Evolutionary conservation across 495 filamentous ascomycete genomes (phyloP).

Genomic region (Halenospora varia): DNA sequence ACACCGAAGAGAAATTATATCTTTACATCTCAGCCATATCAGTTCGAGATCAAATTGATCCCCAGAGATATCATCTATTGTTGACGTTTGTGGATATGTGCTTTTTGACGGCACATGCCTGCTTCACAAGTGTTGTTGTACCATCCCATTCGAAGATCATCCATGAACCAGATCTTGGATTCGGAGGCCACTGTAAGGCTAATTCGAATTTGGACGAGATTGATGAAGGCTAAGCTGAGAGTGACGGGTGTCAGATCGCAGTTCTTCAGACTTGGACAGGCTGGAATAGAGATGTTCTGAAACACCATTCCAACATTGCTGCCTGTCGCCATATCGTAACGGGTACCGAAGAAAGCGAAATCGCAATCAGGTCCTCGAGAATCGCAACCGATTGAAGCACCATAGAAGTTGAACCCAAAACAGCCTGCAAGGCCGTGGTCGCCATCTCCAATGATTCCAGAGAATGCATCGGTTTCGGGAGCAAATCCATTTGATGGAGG

Average conservation of each 20-base stretch:
- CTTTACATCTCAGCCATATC: background rate
- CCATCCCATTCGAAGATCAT: conserved; percentile 25
- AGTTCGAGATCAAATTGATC: background rate
- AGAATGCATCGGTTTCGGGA: conserved; percentile 16
- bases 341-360: conserved; percentile 21
- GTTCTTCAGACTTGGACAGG: conserved; percentile 18
- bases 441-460: conserved; percentile 21
- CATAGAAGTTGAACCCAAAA: conserved; percentile 25
- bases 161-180: conserved; percentile 27
- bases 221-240: conserved; percentile 10
- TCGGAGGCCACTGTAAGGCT: conserved; percentile 17
- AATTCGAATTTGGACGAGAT: conserved; percentile 21
- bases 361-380: conserved; percentile 20
- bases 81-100: conserved; percentile 10
- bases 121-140: conserved; percentile 19
- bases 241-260: conserved; percentile 14
- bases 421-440: conserved; percentile 22
- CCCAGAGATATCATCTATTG: background rate
- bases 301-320: background rate
- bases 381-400: conserved; percentile 24
- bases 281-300: conserved; percentile 4
- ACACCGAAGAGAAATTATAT: background rate
- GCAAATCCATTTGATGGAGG: too few relatives aligned
- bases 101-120: conserved; percentile 19
- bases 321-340: conserved; percentile 3